A percentile compares a stretch with the other conserved stretches of the same genome.
Evolutionary conservation across 257 asterid species (phyloP).

Genomic region (Salvia splendens): DNA sequence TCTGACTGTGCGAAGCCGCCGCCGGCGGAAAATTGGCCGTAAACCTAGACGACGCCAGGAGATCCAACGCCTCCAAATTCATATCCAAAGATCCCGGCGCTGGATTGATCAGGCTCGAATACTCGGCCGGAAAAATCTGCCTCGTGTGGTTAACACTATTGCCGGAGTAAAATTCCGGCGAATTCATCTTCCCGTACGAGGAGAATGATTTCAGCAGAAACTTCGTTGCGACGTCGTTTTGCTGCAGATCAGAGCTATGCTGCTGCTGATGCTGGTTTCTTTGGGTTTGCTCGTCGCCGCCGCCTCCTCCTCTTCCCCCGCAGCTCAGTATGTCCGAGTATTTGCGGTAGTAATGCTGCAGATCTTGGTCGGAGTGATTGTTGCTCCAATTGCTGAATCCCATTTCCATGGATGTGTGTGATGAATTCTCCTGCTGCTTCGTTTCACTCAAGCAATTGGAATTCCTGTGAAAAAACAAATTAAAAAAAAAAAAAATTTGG

Average conservation of each 20-base stretch:
- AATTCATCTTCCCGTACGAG: constrained; percentile 36
- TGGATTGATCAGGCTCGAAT: constrained; percentile 33
- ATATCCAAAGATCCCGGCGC: constrained; percentile 41
- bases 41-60: constrained; percentile 57
- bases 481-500: background rate
- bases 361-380: constrained; percentile 29
- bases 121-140: constrained; percentile 58
- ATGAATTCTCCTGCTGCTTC: constrained; percentile 34
- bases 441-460: constrained; percentile 34
- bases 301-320: too few relatives aligned
- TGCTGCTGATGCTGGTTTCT: too few relatives aligned
- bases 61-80: constrained; percentile 73
- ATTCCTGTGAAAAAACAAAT: constrained; percentile 36
- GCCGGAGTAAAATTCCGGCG: constrained; percentile 31
- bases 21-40: constrained; percentile 38
- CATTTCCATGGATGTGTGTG: constrained; percentile 48
- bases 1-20: constrained; percentile 37
- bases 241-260: background rate
- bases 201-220: constrained; percentile 50
- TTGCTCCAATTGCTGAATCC: constrained; percentile 47
- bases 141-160: constrained; percentile 10
- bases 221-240: constrained; percentile 28
- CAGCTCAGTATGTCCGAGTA: constrained; percentile 45
- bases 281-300: constrained; percentile 20
- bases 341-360: constrained; percentile 44